Base-by-base conservation (phyloP, 768 basidiomycete genomes). In the Amanita rubescens region DNA sequence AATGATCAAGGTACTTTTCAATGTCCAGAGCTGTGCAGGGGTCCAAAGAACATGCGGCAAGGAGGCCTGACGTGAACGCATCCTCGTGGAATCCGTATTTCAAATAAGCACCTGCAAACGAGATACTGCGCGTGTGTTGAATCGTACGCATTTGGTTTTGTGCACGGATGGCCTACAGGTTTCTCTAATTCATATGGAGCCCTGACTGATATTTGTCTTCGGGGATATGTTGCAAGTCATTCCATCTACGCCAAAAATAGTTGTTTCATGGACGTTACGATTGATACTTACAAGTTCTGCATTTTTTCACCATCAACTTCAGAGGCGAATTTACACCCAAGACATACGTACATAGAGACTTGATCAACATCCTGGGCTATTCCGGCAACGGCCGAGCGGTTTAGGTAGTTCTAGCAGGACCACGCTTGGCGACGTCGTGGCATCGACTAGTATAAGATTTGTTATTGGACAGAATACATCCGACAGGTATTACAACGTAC, bases 11-110 rank as follows among this genome's bases (percentile, higher is more conserved):
- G n/a, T n/a, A n/a, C 6, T 10, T 38, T 38, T n/a, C 37, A 38
- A 38, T n/a, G 37, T 38, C 37, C 37, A 17, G 37, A 38, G 37
- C 6, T 38, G 37, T 38, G 37, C 37, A 8, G n/a, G 15, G 37
- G 37, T 38, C 37, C 37, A 38, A 17, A 5, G 39, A 41, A 3
- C 39, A 20, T 41, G 19, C n/a, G n/a, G 39, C n/a, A 20, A 17
- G 65, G 2, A 77, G 60, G 3, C 75, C 75, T 1, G 73, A 73
- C 0, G 75, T 74, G 59, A 88, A 88, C 2, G 84, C 86, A 61
- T 89, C 89, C 67, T 90, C 87, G 67, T 91, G 87, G 73, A 90
- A 89, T 15, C 87, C 87, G 59, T 87, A 89, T 53, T 79, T 79
- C 42, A 82, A 74, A 72, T 84, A 90, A 22, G 87, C 87, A 9